Base-by-base conservation (phyloP, 2,329 filamentous ascomycete species). In the Monosporascus sp. region DNA sequence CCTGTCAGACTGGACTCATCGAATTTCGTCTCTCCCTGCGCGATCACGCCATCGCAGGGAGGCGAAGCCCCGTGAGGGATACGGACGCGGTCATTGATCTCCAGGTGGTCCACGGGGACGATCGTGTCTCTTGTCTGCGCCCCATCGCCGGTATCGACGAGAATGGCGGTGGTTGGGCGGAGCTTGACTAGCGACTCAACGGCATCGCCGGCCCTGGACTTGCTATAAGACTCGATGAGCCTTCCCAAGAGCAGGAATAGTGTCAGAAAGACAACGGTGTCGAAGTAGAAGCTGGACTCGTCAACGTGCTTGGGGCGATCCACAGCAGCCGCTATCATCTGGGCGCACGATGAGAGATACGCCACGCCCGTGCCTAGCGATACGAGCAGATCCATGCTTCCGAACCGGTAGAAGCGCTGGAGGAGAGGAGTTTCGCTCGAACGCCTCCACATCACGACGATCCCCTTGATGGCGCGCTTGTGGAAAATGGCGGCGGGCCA, bases 311-410 rank as follows among this genome's bases (percentile, higher is more conserved):
- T 57, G 4, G 65, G 65, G 11, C 73, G 64, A 18, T 70, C 64
- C 3, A 75, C 76, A 5, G 77, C 80, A 4, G 85, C 81, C 7
- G 84, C 81, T 50, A 90, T 86, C 66, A 97, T 79, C 58, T 95
- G 85, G 17, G 84, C 87, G 24, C 96, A 74, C 0, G 90, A 96
- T 0, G 90, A 86, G 57, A 95, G 75, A 67, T 96, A 96, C 1
- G 92, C 92, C 55, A 97, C 90, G 2, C 84, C 87, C 0, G 92
- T 96, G 6, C 91, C 92, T 2, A 96, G 78, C 7, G 88, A 94
- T 71, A 97, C 92, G 55, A 97, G 80, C 74, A 95, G 87, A 66
- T 96, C 96, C 92, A 97, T 97, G 74, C 91, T 96, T 8, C 92
- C 92, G 64, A 97, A 97, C n/a, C 88, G 85, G 68, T 91, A 90